Evolutionary conservation across 2,329 filamentous ascomycete species (phyloP).

Genomic region (Neonectria punicea): DNA sequence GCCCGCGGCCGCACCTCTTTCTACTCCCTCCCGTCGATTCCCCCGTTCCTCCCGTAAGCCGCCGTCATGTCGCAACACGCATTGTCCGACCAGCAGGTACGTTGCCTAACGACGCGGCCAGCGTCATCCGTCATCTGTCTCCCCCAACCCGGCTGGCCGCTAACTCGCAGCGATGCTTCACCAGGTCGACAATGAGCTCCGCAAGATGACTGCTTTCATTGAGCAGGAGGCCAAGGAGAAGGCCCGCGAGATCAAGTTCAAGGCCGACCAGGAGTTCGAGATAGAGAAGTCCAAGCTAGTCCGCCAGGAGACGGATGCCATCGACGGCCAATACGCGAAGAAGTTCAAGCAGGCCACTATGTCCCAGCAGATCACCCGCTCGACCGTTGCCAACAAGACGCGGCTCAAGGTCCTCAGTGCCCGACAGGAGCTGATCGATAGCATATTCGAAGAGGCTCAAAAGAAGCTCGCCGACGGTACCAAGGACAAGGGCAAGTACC

Average conservation of each 20-base stretch:
- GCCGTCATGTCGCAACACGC: conserved; percentile 92
- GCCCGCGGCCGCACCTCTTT: conserved; percentile 9
- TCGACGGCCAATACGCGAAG: conserved; percentile 95
- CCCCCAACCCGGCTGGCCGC: conserved; percentile 16
- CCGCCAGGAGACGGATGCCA: conserved; percentile 90
- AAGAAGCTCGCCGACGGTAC: conserved; percentile 73
- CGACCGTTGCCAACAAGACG: conserved; percentile 95
- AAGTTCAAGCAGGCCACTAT: conserved; percentile 99
- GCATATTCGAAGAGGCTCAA: conserved; percentile 84
- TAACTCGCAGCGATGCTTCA: conserved; percentile 26
- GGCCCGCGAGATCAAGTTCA: conserved; percentile 95
- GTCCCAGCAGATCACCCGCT: conserved; percentile 98
- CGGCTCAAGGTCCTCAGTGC: conserved; percentile 87
- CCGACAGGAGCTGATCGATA: conserved; percentile 90
- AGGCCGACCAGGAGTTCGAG: conserved; percentile 98
- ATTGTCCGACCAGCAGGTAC: conserved; percentile 96
- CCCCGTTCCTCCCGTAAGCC: conserved; percentile 26
- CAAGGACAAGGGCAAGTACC: conserved; percentile 80
- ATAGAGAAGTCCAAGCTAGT: conserved; percentile 99
- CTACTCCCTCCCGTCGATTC: conserved; percentile 22
- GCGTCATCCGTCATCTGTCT: conserved; percentile 28
- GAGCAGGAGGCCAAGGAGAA: conserved; percentile 98
- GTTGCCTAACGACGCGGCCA: conserved; percentile 37
- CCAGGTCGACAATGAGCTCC: conserved; percentile 96
- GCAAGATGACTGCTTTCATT: conserved; percentile 99